phyloP scores from a whole-genome alignment of 768 basidiomycete species.

The Phylloporus sp. region DNA sequence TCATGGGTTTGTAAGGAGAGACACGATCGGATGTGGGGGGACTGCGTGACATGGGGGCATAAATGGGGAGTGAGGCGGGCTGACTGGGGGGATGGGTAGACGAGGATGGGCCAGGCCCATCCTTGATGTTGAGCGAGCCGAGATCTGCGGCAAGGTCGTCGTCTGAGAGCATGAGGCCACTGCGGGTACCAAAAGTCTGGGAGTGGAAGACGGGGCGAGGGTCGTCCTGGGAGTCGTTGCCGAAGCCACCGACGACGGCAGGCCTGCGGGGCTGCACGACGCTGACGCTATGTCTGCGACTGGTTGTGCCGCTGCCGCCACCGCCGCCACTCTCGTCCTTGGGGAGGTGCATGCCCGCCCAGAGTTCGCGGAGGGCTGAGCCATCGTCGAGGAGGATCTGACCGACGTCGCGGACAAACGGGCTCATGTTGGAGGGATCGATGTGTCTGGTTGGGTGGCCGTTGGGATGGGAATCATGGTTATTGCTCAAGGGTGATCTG shows the following conservation, averaged over 20 bases:
- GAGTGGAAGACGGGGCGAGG: slow-evolving; percentile 32
- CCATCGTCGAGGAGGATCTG: slow-evolving; percentile 75
- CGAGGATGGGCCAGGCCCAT: slow-evolving; percentile 35
- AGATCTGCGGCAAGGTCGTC: slow-evolving; percentile 78
- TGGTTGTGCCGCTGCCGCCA: slow-evolving; percentile 75
- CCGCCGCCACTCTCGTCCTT: slow-evolving; percentile 59
- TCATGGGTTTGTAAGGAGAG: slow-evolving; percentile 59
- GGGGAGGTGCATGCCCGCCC: slow-evolving; percentile 65
- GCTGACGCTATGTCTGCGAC: slow-evolving; percentile 78
- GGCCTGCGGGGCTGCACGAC: slow-evolving; percentile 73
- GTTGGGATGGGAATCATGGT: slow-evolving; percentile 48
- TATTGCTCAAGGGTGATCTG: slow-evolving; percentile 52
- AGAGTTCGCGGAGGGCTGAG: slow-evolving; percentile 67
- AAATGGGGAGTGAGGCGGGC: slow-evolving; percentile 73
- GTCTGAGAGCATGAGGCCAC: slow-evolving; percentile 68
- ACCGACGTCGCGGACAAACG: slow-evolving; percentile 80
- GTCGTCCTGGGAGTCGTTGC: slow-evolving; percentile 43
- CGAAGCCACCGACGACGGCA: slow-evolving; percentile 61
- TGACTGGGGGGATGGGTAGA: slow-evolving; percentile 56
- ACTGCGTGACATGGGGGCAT: slow-evolving; percentile 64
- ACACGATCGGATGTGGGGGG: slow-evolving; percentile 50
- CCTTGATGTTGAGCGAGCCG: slow-evolving; percentile 52
- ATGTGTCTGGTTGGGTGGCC: slow-evolving; percentile 41
- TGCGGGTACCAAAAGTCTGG: slow-evolving; percentile 41
- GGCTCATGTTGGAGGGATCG: slow-evolving; percentile 76